Conservation (phyloP, 2,329 filamentous ascomycete species). For the Golovinomyces cichoracearum region DNA sequence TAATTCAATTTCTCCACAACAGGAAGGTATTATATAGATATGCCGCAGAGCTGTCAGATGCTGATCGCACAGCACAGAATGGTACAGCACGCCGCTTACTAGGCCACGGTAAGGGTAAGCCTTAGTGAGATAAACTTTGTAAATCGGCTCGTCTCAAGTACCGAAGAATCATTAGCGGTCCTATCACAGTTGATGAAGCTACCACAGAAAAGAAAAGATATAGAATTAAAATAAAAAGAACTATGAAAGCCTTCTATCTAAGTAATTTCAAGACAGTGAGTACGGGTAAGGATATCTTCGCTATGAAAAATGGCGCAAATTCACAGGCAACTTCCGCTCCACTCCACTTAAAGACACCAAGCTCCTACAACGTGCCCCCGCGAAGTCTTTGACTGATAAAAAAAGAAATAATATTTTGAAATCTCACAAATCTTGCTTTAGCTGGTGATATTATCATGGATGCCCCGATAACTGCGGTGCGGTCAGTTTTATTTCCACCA, state of each 20-base stretch:
- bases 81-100: background rate
- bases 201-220: background rate
- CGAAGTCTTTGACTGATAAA: background rate
- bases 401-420: background rate
- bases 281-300: background rate
- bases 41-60: background rate
- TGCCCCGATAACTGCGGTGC: background rate
- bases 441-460: background rate
- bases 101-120: background rate
- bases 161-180: background rate
- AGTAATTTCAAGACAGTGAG: background rate
- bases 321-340: background rate
- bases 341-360: background rate
- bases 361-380: background rate
- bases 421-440: background rate
- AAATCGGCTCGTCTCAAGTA: background rate
- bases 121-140: background rate
- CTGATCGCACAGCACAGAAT: background rate
- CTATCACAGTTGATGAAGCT: background rate
- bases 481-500: too few species aligned
- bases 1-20: background rate
- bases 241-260: background rate
- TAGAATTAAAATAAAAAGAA: too few species aligned
- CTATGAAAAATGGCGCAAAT: background rate
- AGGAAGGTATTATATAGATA: background rate